Conservation (phyloP, 805 yeast species). For the Maudiozyma saulgeensis region DNA sequence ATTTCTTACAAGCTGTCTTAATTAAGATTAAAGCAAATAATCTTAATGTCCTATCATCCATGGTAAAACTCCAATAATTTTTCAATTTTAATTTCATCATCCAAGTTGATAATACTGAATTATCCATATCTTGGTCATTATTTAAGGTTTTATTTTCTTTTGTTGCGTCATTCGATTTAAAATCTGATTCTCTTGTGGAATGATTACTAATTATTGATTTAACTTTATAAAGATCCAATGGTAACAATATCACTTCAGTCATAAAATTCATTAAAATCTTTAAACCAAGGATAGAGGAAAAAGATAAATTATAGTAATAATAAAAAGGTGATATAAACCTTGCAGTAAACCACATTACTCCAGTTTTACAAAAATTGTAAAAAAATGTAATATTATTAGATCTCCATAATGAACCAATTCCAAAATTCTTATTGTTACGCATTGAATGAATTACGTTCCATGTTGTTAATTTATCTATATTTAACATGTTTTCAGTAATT, state of each 20-base stretch:
- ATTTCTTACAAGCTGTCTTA: constrained; percentile 3
- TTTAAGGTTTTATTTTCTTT: background rate
- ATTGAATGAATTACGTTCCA: constrained; percentile 55
- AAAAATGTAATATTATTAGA: constrained; percentile 75
- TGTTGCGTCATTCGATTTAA: no score
- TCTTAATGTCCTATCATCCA: constrained; percentile 1
- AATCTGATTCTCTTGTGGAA: no score
- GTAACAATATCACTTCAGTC: constrained; percentile 66
- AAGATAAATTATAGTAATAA: constrained; percentile 2
- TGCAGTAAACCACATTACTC: background rate
- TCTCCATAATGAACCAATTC: constrained; percentile 60
- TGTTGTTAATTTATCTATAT: constrained; percentile 36
- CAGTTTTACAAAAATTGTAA: constrained; percentile 46
- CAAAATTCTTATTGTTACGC: constrained; percentile 48
- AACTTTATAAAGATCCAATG: constrained; percentile 73
- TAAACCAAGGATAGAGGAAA: constrained; percentile 28
- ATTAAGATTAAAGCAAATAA: background rate
- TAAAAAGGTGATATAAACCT: constrained; percentile 2
- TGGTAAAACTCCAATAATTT: constrained; percentile 2
- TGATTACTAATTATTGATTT: constrained; percentile 53
- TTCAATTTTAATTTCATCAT: background rate
- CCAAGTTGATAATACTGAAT: no score
- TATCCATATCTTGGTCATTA: background rate
- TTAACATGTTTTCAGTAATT: background rate
- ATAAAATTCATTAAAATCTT: constrained; percentile 63